These are phyloP conservation scores for Talaromyces stipitatus DNA, from an alignment of 495 filamentous ascomycete genomes.

Conservation along the genomic window DNA sequence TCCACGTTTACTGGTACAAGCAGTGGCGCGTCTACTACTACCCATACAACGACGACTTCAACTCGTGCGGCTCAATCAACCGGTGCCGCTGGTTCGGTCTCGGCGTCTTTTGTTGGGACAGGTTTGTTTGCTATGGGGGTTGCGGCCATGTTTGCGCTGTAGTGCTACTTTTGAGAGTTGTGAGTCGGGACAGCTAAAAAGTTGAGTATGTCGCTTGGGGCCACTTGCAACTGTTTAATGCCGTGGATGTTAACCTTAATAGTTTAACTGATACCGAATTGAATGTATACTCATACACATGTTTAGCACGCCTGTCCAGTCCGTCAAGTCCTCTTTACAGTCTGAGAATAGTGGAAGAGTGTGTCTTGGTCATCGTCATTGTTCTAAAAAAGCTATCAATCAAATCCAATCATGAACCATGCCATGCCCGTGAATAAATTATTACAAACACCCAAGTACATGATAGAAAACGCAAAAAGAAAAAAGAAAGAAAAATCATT, in stretches of 20 bases:
- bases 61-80: background rate
- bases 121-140: background rate
- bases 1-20: conserved; percentile 1
- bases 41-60: background rate
- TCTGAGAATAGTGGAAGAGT: conserved; percentile 42
- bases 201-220: background rate
- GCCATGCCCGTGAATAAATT: conserved; percentile 8
- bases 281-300: no score
- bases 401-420: conserved; percentile 9
- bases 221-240: no score
- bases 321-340: conserved; percentile 35
- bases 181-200: background rate
- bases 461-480: conserved; percentile 7
- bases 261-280: no score
- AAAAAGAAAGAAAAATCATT: conserved; percentile 2
- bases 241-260: no score
- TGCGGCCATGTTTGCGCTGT: background rate
- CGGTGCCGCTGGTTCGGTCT: background rate
- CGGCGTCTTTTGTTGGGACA: background rate
- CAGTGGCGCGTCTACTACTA: background rate
- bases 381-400: conserved; percentile 2
- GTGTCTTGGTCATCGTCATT: conserved; percentile 9
- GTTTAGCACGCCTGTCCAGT: no score
- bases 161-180: background rate
- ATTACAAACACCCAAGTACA: conserved; percentile 9